Evolutionary conservation across 768 basidiomycete genomes (phyloP).

Genomic region (Calocybe indica): DNA sequence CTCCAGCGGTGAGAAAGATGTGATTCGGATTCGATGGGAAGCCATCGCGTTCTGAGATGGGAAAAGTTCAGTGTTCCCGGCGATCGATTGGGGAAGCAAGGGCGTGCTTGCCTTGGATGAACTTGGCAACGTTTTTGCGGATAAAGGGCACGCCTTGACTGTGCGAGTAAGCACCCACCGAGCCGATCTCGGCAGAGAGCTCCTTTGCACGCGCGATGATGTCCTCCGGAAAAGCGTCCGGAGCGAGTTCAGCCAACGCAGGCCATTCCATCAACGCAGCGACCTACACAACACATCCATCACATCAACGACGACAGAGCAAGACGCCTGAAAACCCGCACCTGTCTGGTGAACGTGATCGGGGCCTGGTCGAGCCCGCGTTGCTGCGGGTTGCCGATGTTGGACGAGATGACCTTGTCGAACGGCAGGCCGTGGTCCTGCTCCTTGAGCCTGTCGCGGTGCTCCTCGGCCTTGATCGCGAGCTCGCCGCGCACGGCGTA

Average conservation of each 20-base stretch:
- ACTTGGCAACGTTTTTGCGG: constrained; percentile 81
- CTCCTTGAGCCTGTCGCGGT: constrained; percentile 64
- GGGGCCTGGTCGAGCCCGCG: constrained; percentile 90
- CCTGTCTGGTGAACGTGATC: constrained; percentile 90
- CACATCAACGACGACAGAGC: background rate
- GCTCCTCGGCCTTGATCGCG: constrained; percentile 87
- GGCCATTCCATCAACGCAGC: constrained; percentile 93
- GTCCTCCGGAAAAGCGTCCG: constrained; percentile 78
- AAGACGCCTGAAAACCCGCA: constrained; percentile 21
- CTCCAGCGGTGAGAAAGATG: constrained; percentile 94
- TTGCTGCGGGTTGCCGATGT: constrained; percentile 98
- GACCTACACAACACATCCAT: constrained; percentile 42
- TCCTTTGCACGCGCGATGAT: constrained; percentile 79
- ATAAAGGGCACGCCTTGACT: constrained; percentile 90
- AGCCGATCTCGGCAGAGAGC: constrained; percentile 82
- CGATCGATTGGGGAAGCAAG: no score
- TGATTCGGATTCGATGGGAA: constrained; percentile 73
- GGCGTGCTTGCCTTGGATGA: constrained; percentile 65
- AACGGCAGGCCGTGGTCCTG: constrained; percentile 67
- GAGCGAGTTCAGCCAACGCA: constrained; percentile 69
- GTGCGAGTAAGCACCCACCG: constrained; percentile 93
- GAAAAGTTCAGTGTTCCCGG: background rate
- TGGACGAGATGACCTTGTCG: constrained; percentile 83
- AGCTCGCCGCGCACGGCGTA: constrained; percentile 98
- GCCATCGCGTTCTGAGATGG: constrained; percentile 75